Conservation (phyloP, 768 basidiomycete species). For the Lactarius pseudohatsudake region DNA sequence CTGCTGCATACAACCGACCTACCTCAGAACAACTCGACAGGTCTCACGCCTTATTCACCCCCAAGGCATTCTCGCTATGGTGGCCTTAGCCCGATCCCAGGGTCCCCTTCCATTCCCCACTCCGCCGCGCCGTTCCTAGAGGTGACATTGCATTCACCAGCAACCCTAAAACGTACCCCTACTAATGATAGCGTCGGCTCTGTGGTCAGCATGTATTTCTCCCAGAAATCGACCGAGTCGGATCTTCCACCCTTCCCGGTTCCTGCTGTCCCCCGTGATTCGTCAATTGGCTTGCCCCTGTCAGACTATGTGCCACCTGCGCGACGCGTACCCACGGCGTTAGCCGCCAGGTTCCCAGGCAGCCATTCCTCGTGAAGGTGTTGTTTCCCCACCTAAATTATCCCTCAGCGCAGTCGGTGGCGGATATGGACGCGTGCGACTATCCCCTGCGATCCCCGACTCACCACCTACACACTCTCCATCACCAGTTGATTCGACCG, state of each 20-base stretch:
- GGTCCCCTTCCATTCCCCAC: background rate
- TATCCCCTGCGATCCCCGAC: background rate
- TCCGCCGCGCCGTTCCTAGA: conserved; percentile 6
- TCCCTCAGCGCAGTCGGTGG: conserved; percentile 22
- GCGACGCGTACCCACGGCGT: background rate
- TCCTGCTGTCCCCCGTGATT: conserved; percentile 21
- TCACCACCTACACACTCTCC: background rate
- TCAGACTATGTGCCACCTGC: background rate
- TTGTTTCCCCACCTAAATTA: background rate
- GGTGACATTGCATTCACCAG: conserved; percentile 9
- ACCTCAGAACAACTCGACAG: background rate
- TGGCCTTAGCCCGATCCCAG: conserved; percentile 7
- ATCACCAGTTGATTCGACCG: conserved; percentile 9
- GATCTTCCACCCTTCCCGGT: conserved; percentile 28
- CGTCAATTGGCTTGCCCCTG: conserved; percentile 1
- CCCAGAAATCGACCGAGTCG: conserved; percentile 22
- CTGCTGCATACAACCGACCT: background rate
- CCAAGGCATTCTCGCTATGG: conserved; percentile 16
- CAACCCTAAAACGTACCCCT: background rate
- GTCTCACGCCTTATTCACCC: conserved; percentile 22
- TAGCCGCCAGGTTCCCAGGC: conserved; percentile 1
- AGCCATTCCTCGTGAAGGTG: background rate
- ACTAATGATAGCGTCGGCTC: conserved; percentile 29
- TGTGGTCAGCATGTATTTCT: conserved; percentile 35
- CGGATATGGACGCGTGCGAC: background rate